phyloP scores from a whole-genome alignment of 2,329 filamentous ascomycete genomes.

The Epichloe sylvatica region DNA sequence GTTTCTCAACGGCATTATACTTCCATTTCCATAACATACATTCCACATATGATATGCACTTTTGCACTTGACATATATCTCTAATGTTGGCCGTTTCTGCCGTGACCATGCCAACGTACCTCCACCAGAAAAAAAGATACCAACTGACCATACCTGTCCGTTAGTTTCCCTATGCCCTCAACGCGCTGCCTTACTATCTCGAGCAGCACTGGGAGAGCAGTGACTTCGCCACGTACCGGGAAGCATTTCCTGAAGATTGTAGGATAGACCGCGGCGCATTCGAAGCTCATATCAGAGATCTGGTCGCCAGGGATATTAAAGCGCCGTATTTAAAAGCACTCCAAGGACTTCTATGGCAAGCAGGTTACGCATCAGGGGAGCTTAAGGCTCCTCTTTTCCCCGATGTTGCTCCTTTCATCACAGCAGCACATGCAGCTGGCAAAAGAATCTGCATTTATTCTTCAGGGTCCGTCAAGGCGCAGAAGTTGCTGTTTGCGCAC shows the following conservation, averaged over 20 bases:
- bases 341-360: constrained; percentile 66
- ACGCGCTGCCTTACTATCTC: constrained; percentile 49
- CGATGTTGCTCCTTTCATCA: constrained; percentile 54
- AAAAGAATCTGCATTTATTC: constrained; percentile 63
- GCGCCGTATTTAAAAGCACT: constrained; percentile 63
- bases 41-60: too few relatives aligned
- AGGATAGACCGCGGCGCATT: constrained; percentile 44
- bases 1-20: background rate
- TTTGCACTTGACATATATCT: background rate
- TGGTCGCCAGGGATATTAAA: constrained; percentile 61
- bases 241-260: constrained; percentile 55
- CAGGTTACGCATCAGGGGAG: constrained; percentile 54
- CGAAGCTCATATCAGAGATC: constrained; percentile 52
- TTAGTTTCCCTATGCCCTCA: constrained; percentile 66
- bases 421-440: constrained; percentile 41
- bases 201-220: constrained; percentile 52
- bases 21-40: background rate
- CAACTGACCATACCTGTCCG: background rate
- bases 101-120: background rate
- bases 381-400: constrained; percentile 60
- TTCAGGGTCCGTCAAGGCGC: constrained; percentile 65
- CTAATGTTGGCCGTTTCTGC: background rate
- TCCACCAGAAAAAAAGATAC: background rate
- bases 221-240: constrained; percentile 51
- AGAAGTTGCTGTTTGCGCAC: constrained; percentile 66